A percentile compares a stretch with the other conserved stretches of the same genome.
Conservation (phyloP, 495 filamentous ascomycete species). For the Aspergillus asperescens region DNA sequence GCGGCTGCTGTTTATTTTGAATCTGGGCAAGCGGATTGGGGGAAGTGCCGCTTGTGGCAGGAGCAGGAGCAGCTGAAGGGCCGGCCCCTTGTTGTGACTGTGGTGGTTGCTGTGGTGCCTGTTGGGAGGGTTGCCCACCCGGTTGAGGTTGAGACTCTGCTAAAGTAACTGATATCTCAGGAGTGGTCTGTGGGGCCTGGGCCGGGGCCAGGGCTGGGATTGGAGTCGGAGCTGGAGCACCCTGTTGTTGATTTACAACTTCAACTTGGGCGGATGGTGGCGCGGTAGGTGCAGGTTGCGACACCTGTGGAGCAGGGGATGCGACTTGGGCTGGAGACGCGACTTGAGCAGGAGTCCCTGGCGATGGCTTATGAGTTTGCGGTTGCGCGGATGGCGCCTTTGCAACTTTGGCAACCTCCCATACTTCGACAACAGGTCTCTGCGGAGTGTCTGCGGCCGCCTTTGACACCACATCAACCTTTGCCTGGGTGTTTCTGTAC, state of each 20-base stretch:
- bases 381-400: slow-evolving; percentile 49
- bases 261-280: slow-evolving; percentile 12
- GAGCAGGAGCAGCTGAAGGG: slow-evolving; percentile 1
- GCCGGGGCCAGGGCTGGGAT: too few species aligned
- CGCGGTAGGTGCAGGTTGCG: slow-evolving; percentile 25
- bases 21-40: slow-evolving; percentile 30
- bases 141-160: slow-evolving; percentile 9
- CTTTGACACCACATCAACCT: slow-evolving; percentile 70
- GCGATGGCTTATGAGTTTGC: slow-evolving; percentile 30
- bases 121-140: slow-evolving; percentile 10
- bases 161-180: slow-evolving; percentile 16
- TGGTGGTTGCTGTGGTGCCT: slow-evolving; percentile 12
- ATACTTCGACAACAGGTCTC: slow-evolving; percentile 75
- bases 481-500: slow-evolving; percentile 56
- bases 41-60: slow-evolving; percentile 12
- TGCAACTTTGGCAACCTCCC: slow-evolving; percentile 69
- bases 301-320: slow-evolving; percentile 23
- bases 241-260: slow-evolving; percentile 12
- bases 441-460: slow-evolving; percentile 80
- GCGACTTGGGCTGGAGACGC: slow-evolving; percentile 28
- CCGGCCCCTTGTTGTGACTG: slow-evolving; percentile 3
- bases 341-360: slow-evolving; percentile 27
- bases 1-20: slow-evolving; percentile 22
- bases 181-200: too few species aligned
- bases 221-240: background rate